phyloP scores from a whole-genome alignment of 1,139 yeast species.

The Pichia inconspicua region DNA sequence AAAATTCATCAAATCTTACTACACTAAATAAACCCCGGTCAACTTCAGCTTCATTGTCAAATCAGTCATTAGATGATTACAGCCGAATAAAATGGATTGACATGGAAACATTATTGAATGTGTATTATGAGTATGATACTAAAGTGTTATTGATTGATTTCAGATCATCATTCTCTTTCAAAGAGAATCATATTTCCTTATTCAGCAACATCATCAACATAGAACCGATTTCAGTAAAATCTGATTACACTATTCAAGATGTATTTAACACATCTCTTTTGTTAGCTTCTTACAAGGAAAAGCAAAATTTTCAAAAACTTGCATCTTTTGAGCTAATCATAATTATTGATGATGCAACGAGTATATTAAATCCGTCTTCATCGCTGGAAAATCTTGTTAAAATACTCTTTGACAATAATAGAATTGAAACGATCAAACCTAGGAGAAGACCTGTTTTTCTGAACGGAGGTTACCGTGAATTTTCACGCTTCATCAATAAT shows the following conservation, averaged over 20 bases:
- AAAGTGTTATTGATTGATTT: conserved; percentile 46
- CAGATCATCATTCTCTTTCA: conserved; percentile 42
- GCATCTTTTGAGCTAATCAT: conserved; percentile 46
- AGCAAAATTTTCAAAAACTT: conserved; percentile 36
- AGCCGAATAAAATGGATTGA: conserved; percentile 2
- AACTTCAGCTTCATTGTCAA: conserved; percentile 6
- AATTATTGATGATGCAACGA: conserved; percentile 39
- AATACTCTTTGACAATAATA: conserved; percentile 32
- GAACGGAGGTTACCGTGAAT: conserved; percentile 44
- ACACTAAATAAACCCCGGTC: conserved; percentile 8
- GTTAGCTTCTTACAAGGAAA: conserved; percentile 32
- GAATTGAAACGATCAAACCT: conserved; percentile 36
- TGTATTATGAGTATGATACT: conserved; percentile 18
- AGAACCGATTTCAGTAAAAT: conserved; percentile 44
- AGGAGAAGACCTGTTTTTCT: conserved; percentile 47
- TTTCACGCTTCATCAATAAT: conserved; percentile 31
- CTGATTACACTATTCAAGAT: conserved; percentile 29
- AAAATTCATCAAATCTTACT: not conserved
- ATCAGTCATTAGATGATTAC: conserved; percentile 2
- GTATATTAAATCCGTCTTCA: conserved; percentile 11
- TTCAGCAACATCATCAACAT: conserved; percentile 45
- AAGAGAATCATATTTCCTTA: conserved; percentile 45
- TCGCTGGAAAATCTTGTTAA: conserved; percentile 29
- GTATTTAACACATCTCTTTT: conserved; percentile 27
- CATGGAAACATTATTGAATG: conserved; percentile 19